These are phyloP conservation scores for Mucor sp. DNA, from an alignment of 371 early-diverging fungal species.

Conservation along the genomic window DNA sequence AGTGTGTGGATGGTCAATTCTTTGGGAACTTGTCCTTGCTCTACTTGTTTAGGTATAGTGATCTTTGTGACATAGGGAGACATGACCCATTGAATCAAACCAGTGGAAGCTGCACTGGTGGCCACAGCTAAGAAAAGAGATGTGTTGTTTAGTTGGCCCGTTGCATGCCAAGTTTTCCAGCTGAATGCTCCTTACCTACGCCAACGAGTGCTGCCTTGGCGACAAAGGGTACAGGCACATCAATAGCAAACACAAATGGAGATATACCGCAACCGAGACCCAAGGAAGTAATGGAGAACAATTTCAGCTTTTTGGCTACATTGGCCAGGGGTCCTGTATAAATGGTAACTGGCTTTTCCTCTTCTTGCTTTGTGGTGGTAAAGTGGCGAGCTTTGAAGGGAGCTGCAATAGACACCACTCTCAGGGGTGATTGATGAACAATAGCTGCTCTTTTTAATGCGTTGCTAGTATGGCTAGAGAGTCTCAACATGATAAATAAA, in stretches of 20 bases:
- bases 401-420: background rate
- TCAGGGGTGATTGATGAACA: background rate
- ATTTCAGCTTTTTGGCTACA: slow-evolving; percentile 62
- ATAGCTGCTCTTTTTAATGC: background rate
- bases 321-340: slow-evolving; percentile 62
- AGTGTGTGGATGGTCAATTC: slow-evolving; percentile 38
- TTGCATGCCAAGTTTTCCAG: no score
- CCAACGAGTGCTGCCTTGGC: slow-evolving; percentile 62
- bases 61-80: slow-evolving; percentile 66
- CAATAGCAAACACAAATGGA: slow-evolving; percentile 63
- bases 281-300: slow-evolving; percentile 64
- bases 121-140: slow-evolving; percentile 42
- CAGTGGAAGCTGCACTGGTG: slow-evolving; percentile 66
- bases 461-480: background rate
- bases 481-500: slow-evolving; percentile 16
- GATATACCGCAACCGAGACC: slow-evolving; percentile 58
- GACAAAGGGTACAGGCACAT: slow-evolving; percentile 60
- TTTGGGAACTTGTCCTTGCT: slow-evolving; percentile 17
- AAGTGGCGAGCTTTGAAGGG: background rate
- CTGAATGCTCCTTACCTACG: slow-evolving; percentile 39
- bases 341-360: slow-evolving; percentile 31
- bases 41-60: slow-evolving; percentile 28
- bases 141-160: background rate
- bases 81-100: slow-evolving; percentile 65
- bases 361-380: background rate